Percentiles rank a stretch among this genome's conserved stretches.
phyloP scores from a whole-genome alignment of 2,329 filamentous ascomycete genomes.

The Diaporthe ilicicola region DNA sequence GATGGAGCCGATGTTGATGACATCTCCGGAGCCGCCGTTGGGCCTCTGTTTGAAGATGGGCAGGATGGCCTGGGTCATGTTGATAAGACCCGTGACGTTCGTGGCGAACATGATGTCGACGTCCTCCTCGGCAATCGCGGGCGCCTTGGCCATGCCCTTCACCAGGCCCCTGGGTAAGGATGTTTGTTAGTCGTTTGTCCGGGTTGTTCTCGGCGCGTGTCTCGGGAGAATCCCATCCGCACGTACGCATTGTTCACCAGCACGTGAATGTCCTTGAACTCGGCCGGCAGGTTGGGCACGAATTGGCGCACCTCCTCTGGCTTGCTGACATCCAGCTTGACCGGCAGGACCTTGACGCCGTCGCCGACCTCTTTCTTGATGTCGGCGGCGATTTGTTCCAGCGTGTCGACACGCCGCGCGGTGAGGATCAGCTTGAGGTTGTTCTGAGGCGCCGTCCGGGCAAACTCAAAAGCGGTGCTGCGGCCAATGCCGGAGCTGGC shows the following conservation, averaged over 20 bases:
- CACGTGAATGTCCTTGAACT: constrained; percentile 85
- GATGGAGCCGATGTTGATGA: constrained; percentile 94
- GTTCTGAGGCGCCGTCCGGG: constrained; percentile 79
- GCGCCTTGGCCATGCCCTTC: constrained; percentile 85
- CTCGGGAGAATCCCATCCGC: constrained; percentile 46
- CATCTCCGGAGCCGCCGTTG: constrained; percentile 84
- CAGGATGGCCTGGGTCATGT: constrained; percentile 93
- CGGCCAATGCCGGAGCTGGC: constrained; percentile 92
- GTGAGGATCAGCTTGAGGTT: constrained; percentile 87
- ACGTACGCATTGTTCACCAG: constrained; percentile 97
- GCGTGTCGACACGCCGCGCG: constrained; percentile 81
- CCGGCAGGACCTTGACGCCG: constrained; percentile 82
- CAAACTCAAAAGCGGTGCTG: constrained; percentile 88
- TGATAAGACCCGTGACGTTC: constrained; percentile 91
- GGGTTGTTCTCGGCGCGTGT: background rate
- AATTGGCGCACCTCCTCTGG: constrained; percentile 78
- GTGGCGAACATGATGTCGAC: constrained; percentile 89
- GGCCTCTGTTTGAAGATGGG: constrained; percentile 80
- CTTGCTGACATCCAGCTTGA: constrained; percentile 88
- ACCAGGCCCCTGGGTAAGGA: constrained; percentile 75
- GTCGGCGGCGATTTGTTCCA: constrained; percentile 79
- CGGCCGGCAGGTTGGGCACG: constrained; percentile 76
- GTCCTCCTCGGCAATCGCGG: constrained; percentile 83
- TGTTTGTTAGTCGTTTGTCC: background rate
- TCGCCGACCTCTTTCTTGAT: constrained; percentile 80